Evolutionary conservation across 306 rosid genomes (phyloP).

Genomic region (Herpetospermum pedunculosum): DNA sequence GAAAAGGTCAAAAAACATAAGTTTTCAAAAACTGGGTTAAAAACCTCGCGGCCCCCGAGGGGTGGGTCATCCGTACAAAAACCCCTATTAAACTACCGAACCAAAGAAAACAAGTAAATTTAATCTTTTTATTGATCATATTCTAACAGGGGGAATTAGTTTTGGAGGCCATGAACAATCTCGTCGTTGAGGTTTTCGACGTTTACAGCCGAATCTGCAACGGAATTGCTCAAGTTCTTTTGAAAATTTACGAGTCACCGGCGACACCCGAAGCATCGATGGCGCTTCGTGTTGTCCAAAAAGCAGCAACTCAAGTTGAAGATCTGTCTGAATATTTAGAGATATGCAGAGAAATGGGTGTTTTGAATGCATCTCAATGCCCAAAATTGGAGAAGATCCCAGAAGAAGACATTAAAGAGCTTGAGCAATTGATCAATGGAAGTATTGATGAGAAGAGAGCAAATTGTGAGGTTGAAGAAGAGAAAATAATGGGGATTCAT

Average conservation of each 20-base stretch:
- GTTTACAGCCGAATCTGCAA: slow-evolving; percentile 45
- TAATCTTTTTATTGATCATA: not conserved
- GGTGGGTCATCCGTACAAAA: no score
- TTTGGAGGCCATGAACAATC: slow-evolving; percentile 76
- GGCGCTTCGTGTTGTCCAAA: slow-evolving; percentile 40
- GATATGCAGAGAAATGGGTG: slow-evolving; percentile 49
- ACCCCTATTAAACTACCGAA: no score
- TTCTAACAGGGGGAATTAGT: slow-evolving; percentile 13
- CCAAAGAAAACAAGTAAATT: not conserved
- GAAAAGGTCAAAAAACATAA: no score
- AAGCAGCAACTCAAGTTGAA: slow-evolving; percentile 36
- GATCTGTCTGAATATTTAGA: slow-evolving; percentile 35
- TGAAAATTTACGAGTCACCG: slow-evolving; percentile 33
- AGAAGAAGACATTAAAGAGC: slow-evolving; percentile 40
- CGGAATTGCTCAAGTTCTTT: slow-evolving; percentile 31
- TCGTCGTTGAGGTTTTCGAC: slow-evolving; percentile 49
- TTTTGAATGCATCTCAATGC: slow-evolving; percentile 41
- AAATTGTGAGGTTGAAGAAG: not conserved
- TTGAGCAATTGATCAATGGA: slow-evolving; percentile 37
- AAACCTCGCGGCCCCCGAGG: no score
- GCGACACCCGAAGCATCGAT: slow-evolving; percentile 36
- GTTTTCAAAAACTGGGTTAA: no score
- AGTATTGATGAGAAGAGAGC: not conserved
- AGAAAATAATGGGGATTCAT: slow-evolving; percentile 2
- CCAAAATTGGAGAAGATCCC: slow-evolving; percentile 49